Base-by-base conservation (phyloP, 2,329 filamentous ascomycete genomes). In the Diplodia intermedia region DNA sequence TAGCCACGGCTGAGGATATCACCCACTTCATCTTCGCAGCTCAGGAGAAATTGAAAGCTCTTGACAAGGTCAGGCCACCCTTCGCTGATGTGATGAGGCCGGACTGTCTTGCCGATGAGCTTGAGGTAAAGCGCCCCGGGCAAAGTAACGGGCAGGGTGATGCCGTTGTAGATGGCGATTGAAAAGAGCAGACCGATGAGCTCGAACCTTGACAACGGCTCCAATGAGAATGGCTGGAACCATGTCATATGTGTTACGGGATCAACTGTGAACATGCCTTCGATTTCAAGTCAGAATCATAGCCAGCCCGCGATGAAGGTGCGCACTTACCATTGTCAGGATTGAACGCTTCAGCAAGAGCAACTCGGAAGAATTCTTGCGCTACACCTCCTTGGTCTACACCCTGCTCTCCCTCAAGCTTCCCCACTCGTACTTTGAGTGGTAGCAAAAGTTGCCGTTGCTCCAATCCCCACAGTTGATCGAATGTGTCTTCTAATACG, bases 331-430 rank as follows among this genome's bases (percentile, higher is more conserved):
- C 93, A 74, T 91, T 92, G 53, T 89, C 86, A 4, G 92, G 90
- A 72, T 92, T 85, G 55, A 98, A 85, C 3, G 91, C 91, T 74
- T 97, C 90, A 0, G 88, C 88, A 72, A 97, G 89, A 20, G 92
- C 89, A 33, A 97, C 81, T 18, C 93, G 89, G 81, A 99, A 98
- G 77, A 97, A 98, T 71, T 99, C 95, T 76, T 97, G 94, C 73
- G 97, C 94, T 1, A 99, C 94, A 70, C 95, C 95, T 53, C 95
- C 95, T 60, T 94, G 93, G 77, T 99, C 95, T 40, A 96, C 88
- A 0, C 95, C 95, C 76, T 96, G 90, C 78, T 98, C 95, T 36
- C 93, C 92, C 65, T 92, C 89, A 75, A 93, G 69, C 15, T 77
- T 90, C 3, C 93, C 93, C 68, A 98, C 87, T 62, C 92, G 90